These are phyloP conservation scores for Eucalyptus regnans DNA, from an alignment of 345 rosid species.

Conservation along the genomic window DNA sequence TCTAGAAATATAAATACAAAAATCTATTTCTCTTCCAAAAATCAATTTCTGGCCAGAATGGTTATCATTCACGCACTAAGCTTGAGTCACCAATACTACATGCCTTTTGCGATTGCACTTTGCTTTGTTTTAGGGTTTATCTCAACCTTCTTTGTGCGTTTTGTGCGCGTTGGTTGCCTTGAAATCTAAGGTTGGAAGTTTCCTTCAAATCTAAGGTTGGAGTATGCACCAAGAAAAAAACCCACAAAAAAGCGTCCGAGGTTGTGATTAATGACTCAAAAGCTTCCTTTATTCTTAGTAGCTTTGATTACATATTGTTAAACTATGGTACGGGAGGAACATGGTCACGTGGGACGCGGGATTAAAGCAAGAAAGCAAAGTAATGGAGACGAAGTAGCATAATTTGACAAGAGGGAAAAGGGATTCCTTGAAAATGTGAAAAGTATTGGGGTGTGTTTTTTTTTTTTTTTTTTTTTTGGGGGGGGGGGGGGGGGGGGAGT, in stretches of 20 bases:
- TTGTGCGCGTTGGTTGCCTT: accelerated
- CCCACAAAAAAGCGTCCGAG: neutral
- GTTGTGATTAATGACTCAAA: neutral
- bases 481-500: no score
- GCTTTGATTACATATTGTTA: neutral
- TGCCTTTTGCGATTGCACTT: accelerated
- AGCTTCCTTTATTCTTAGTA: accelerated
- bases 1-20: no score
- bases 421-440: neutral
- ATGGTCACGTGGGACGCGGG: accelerated
- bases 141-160: neutral
- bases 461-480: no score
- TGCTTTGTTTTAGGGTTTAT: accelerated
- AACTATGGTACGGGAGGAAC: accelerated
- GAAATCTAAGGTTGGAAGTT: accelerated
- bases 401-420: neutral
- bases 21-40: no score
- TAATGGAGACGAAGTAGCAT: neutral
- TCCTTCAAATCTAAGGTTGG: accelerated
- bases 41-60: no score
- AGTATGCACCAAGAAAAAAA: accelerated
- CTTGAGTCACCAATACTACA: accelerated
- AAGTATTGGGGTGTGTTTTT: accelerated
- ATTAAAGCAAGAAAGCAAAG: neutral
- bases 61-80: no score